Conservation (phyloP, 192 early-diverging fungal species). For the Backusella mclennaniae region DNA sequence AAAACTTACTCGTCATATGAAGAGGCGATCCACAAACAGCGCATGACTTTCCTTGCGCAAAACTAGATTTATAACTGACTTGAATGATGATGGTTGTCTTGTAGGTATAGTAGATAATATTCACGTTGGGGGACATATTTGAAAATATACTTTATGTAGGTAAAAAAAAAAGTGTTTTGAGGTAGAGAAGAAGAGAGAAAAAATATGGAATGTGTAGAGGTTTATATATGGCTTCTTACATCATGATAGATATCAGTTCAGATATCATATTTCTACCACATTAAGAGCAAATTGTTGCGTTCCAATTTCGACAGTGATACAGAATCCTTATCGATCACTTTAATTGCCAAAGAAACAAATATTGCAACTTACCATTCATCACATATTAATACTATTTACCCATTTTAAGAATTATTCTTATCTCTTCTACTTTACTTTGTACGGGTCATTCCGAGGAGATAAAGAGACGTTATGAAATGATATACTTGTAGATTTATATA, state of each 20-base stretch:
- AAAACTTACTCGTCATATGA: conserved; percentile 38
- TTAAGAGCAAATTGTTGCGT: background rate
- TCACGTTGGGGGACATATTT: background rate
- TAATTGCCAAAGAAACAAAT: conserved; percentile 1
- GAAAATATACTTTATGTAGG: background rate
- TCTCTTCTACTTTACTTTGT: background rate
- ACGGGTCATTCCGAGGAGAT: conserved; percentile 4
- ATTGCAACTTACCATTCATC: background rate
- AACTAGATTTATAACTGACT: background rate
- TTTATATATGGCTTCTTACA: background rate
- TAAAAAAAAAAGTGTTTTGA: background rate
- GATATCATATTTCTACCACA: background rate
- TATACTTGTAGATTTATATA: too few relatives aligned
- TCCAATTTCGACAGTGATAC: conserved; percentile 4
- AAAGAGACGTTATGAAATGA: background rate
- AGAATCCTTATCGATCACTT: background rate
- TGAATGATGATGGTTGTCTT: background rate
- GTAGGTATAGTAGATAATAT: background rate
- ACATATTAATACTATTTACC: background rate
- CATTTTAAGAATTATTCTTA: background rate
- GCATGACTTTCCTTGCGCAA: conserved; percentile 4
- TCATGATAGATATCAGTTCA: conserved; percentile 2
- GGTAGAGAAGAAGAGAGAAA: background rate
- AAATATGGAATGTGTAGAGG: background rate
- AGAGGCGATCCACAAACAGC: conserved; percentile 32